phyloP scores from a whole-genome alignment of 306 rosid species.

The Castanea crenata region DNA sequence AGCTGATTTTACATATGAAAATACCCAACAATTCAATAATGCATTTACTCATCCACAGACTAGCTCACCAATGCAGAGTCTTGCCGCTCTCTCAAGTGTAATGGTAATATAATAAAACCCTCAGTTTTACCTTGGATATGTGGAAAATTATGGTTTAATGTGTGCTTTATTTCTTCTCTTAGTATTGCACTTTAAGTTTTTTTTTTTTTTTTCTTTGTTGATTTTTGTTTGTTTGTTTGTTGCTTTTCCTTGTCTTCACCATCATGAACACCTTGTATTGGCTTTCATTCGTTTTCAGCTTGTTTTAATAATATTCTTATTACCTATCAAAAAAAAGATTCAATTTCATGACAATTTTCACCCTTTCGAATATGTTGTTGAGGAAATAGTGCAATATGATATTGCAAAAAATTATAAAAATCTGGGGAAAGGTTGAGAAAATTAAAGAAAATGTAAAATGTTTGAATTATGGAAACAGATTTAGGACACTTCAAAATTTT shows the following conservation, averaged over 20 bases:
- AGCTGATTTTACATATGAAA: conserved; percentile 72
- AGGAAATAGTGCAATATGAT: not conserved
- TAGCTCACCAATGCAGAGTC: conserved; percentile 79
- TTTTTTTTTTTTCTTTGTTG: too few species aligned
- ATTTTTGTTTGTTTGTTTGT: too few species aligned
- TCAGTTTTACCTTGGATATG: conserved; percentile 7
- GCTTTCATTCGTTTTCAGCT: too few species aligned
- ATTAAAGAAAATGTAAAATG: too few species aligned
- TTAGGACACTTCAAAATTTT: not conserved
- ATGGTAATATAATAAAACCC: conserved; percentile 55
- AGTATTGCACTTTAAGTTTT: too few species aligned
- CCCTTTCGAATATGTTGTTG: not conserved
- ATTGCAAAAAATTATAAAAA: not conserved
- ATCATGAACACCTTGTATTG: too few species aligned
- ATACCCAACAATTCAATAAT: conserved; percentile 55
- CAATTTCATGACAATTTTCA: too few species aligned
- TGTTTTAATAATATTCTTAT: too few species aligned
- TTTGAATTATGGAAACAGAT: too few species aligned
- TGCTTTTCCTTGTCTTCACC: too few species aligned
- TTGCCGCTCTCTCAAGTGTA: conserved; percentile 69
- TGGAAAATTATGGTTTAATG: not conserved
- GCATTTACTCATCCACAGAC: conserved; percentile 69
- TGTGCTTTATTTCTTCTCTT: not conserved
- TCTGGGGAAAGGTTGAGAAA: not conserved
- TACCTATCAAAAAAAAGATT: too few species aligned